Evolutionary conservation across 2,329 filamentous ascomycete species (phyloP).

Genomic region (Chaetothyriales sp.): DNA sequence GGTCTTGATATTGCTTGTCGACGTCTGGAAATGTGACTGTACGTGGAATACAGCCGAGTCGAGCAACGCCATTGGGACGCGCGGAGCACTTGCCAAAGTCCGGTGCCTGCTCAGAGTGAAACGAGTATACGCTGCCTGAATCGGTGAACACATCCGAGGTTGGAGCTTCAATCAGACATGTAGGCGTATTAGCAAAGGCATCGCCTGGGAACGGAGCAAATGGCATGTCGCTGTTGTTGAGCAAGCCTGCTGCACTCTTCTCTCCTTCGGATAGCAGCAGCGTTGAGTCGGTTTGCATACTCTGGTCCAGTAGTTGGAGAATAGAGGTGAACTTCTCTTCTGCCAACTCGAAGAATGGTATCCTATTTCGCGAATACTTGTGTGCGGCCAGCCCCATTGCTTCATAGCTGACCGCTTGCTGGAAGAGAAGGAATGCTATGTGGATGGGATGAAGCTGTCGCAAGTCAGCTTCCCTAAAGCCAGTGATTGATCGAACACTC

Average conservation of each 20-base stretch:
- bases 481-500: not conserved
- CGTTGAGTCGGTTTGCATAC: too few relatives aligned
- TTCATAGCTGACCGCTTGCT: constrained; percentile 16
- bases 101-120: not conserved
- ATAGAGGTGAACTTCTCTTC: constrained; percentile 12
- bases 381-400: constrained; percentile 15
- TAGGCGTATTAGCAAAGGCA: not conserved
- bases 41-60: not conserved
- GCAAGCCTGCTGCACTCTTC: not conserved
- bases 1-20: not conserved
- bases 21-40: not conserved
- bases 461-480: not conserved
- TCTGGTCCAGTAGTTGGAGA: constrained; percentile 4
- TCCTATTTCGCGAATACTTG: constrained; percentile 14
- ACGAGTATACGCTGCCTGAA: not conserved
- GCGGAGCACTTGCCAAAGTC: not conserved
- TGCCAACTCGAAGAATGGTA: constrained; percentile 11
- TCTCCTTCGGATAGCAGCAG: too few relatives aligned
- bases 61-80: not conserved
- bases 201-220: not conserved
- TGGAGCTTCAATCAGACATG: not conserved
- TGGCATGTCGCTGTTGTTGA: not conserved
- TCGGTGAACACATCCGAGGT: not conserved
- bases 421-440: constrained; percentile 15
- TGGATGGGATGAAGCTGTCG: constrained; percentile 14